Conservation (phyloP, 345 rosid species). For the Populus euphratica region DNA sequence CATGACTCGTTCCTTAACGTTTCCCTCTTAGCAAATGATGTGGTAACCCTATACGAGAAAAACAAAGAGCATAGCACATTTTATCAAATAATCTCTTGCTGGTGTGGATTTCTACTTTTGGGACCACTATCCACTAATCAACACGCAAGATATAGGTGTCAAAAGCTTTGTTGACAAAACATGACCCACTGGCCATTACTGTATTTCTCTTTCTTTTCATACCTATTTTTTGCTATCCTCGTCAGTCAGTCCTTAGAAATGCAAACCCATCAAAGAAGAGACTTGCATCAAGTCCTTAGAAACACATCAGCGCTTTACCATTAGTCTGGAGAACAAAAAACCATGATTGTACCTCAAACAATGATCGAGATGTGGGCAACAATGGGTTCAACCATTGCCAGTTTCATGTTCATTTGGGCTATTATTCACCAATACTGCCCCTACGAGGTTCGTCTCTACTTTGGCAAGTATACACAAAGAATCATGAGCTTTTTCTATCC, state of each 20-base stretch:
- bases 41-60: not conserved
- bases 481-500: constrained; percentile 38
- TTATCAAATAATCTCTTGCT: not conserved
- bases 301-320: not conserved
- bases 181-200: no score
- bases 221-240: not conserved
- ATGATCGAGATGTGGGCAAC: constrained; percentile 50
- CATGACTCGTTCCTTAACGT: not conserved
- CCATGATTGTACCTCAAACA: constrained; percentile 28
- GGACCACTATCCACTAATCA: not conserved
- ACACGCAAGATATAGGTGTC: not conserved
- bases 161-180: no score
- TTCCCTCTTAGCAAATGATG: not conserved
- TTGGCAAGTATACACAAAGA: constrained; percentile 35
- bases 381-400: constrained; percentile 57
- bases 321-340: not conserved
- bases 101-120: no score
- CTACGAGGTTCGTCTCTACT: constrained; percentile 38
- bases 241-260: not conserved
- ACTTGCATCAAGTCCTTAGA: no score
- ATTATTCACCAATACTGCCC: constrained; percentile 53
- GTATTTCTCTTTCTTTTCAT: not conserved
- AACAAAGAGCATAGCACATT: not conserved
- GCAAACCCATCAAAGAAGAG: not conserved
- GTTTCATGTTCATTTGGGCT: constrained; percentile 59